Conservation (phyloP, 2,329 filamentous ascomycete genomes). For the Grosmannia huntii region DNA sequence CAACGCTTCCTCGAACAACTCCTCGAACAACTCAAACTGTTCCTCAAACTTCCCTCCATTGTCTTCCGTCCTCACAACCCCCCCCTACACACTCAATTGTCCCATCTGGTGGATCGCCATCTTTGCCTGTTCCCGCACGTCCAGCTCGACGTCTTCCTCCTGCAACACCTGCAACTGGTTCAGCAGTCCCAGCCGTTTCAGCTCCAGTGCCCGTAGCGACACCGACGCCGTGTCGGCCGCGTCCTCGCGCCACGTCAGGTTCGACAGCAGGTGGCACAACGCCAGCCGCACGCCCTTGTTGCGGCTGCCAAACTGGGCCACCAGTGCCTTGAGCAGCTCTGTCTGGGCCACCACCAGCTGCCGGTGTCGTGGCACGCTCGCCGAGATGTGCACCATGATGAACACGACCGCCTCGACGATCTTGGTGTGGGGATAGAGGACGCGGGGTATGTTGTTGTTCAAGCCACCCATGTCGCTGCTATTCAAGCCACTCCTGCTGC, state of each 20-base stretch:
- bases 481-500: conserved; percentile 5
- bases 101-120: conserved; percentile 59
- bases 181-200: conserved; percentile 61
- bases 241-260: conserved; percentile 75
- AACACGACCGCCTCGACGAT: conserved; percentile 69
- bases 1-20: too few species aligned
- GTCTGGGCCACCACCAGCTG: conserved; percentile 67
- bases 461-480: too few species aligned
- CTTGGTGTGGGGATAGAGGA: conserved; percentile 48
- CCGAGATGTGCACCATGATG: conserved; percentile 79
- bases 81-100: background rate
- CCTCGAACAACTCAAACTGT: too few species aligned
- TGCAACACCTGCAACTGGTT: conserved; percentile 49
- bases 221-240: conserved; percentile 52
- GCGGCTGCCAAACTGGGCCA: conserved; percentile 60
- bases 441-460: conserved; percentile 18
- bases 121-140: conserved; percentile 76
- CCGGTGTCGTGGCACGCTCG: conserved; percentile 65
- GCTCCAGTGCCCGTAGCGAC: conserved; percentile 50
- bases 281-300: conserved; percentile 63
- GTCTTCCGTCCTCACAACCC: background rate
- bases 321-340: conserved; percentile 58
- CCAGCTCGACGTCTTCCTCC: conserved; percentile 59
- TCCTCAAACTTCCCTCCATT: too few species aligned
- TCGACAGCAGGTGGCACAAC: conserved; percentile 74